These are phyloP conservation scores for Pichia sp. DNA, from an alignment of 1,139 yeast genomes.

Conservation along the genomic window DNA sequence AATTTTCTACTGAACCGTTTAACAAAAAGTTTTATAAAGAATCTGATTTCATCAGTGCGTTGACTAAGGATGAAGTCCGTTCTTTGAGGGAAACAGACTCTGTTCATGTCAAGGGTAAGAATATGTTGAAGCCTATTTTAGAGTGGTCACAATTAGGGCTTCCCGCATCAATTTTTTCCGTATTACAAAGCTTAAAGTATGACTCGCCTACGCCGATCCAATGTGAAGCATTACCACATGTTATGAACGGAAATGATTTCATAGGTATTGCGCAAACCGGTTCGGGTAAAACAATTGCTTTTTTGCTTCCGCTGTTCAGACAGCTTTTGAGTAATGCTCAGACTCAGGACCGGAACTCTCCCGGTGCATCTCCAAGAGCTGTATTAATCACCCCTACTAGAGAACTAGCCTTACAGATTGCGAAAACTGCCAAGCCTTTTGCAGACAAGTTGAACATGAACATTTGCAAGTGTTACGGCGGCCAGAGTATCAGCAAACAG, in stretches of 20 bases:
- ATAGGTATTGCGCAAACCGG: conserved; percentile 97
- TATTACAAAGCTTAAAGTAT: conserved; percentile 46
- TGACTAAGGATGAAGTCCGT: conserved; percentile 51
- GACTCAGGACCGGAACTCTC: conserved; percentile 16
- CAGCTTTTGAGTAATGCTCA: conserved; percentile 52
- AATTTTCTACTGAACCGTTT: conserved; percentile 46
- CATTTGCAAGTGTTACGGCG: conserved; percentile 90
- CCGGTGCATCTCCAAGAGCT: conserved; percentile 66
- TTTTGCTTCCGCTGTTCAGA: conserved; percentile 75
- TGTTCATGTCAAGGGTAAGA: conserved; percentile 54
- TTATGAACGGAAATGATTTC: conserved; percentile 85
- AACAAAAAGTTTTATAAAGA: conserved; percentile 63
- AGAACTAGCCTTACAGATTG: conserved; percentile 84
- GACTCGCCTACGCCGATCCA: conserved; percentile 81
- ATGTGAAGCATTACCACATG: conserved; percentile 84
- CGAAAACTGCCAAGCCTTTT: conserved; percentile 61
- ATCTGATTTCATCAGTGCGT: conserved; percentile 47
- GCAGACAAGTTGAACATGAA: conserved; percentile 45
- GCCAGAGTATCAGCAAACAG: conserved; percentile 77
- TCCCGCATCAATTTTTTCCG: conserved; percentile 51
- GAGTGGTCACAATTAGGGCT: conserved; percentile 84
- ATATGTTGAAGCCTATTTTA: conserved; percentile 62
- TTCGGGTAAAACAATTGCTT: conserved; percentile 91
- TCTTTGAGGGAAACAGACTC: conserved; percentile 58
- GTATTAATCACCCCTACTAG: conserved; percentile 87